Conservation (phyloP, 176 grass and related monocot species). For the Puccinellia tenuiflora region DNA sequence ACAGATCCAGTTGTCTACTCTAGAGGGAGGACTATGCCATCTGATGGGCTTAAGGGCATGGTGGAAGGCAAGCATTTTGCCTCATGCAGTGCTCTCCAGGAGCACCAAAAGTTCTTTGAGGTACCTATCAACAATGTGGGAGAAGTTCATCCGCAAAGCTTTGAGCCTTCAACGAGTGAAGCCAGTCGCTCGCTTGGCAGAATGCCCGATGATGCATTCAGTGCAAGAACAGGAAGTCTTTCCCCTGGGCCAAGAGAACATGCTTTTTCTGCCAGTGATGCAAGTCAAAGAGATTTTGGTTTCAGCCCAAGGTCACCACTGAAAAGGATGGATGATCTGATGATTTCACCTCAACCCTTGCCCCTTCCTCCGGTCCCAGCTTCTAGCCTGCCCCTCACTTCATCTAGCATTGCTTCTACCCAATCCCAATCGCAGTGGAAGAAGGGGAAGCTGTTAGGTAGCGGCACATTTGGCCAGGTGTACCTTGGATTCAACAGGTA, state of each 20-base stretch:
- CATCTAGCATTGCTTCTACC: conserved; percentile 29
- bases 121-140: conserved; percentile 4
- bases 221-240: conserved; percentile 25
- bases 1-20: conserved; percentile 27
- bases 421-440: conserved; percentile 65
- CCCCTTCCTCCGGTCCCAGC: conserved; percentile 51
- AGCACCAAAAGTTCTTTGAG: conserved; percentile 15
- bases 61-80: conserved; percentile 35
- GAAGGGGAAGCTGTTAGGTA: conserved; percentile 66
- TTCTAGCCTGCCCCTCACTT: neutral
- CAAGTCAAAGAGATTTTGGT: conserved; percentile 25
- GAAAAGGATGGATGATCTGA: conserved; percentile 25
- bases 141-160: conserved; percentile 19
- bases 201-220: conserved; percentile 32
- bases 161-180: conserved; percentile 26
- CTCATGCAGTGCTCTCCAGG: conserved; percentile 4
- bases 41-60: conserved; percentile 18
- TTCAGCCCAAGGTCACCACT: conserved; percentile 34
- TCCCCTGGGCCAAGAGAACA: conserved; percentile 31
- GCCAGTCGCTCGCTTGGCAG: conserved; percentile 7
- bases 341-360: conserved; percentile 40
- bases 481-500: conserved; percentile 86
- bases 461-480: conserved; percentile 79
- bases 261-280: conserved; percentile 12
- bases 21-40: conserved; percentile 28